A percentile compares a stretch with the other conserved stretches of the same genome.
phyloP scores from a whole-genome alignment of 768 basidiomycete genomes.

The Daedaleopsis sinensis region DNA sequence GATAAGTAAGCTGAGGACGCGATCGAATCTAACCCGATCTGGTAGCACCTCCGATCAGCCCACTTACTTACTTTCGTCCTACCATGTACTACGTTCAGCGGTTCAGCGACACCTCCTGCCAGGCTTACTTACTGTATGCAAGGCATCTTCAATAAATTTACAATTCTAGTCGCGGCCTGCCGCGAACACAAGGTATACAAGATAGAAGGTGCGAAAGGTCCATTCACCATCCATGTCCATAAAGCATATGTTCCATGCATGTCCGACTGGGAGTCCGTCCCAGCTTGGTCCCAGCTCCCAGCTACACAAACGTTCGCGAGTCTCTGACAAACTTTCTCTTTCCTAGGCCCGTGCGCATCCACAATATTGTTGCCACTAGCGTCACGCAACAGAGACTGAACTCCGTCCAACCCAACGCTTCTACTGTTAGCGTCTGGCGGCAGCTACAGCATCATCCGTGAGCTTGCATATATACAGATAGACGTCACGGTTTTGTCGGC shows the following conservation, averaged over 20 bases:
- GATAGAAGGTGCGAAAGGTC: too few relatives aligned
- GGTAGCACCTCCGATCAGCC: too few relatives aligned
- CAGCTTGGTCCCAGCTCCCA: too few relatives aligned
- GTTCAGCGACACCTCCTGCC: too few relatives aligned
- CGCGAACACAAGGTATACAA: too few relatives aligned
- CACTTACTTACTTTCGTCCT: too few relatives aligned
- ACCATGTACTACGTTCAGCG: too few relatives aligned
- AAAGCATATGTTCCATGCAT: not conserved
- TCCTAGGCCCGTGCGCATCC: slow-evolving; percentile 43
- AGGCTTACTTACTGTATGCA: too few relatives aligned
- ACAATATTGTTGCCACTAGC: slow-evolving; percentile 55
- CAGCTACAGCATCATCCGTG: slow-evolving; percentile 45
- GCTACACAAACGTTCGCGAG: slow-evolving; percentile 46
- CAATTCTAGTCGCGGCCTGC: not conserved
- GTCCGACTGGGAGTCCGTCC: too few relatives aligned
- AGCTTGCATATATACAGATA: slow-evolving; percentile 4
- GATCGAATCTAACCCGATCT: not conserved
- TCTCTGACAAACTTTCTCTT: slow-evolving; percentile 43
- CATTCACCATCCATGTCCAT: not conserved
- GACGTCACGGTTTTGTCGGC: slow-evolving; percentile 7
- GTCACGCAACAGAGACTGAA: slow-evolving; percentile 63
- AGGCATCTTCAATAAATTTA: not conserved
- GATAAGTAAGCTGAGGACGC: slow-evolving; percentile 10
- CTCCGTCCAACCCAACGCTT: slow-evolving; percentile 78
- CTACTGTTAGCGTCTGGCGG: slow-evolving; percentile 71